Percentiles rank a stretch among this genome's conserved stretches.
These are phyloP conservation scores for Chrysanthemum lavandulifolium DNA, from an alignment of 129 eudicot species.

Conservation along the genomic window DNA sequence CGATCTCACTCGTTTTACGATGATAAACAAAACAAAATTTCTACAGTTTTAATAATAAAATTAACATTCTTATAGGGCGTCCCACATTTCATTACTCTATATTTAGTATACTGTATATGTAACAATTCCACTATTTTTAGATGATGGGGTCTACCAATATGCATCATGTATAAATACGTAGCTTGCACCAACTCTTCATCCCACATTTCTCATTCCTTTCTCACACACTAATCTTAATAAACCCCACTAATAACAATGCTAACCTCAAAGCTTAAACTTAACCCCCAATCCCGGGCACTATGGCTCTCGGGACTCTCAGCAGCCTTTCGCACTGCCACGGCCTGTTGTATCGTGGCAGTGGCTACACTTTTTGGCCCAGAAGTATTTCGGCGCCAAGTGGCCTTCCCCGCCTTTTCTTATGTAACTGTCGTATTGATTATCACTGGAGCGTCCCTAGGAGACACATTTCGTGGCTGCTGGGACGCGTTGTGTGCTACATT, in stretches of 20 bases:
- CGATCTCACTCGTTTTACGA: no score
- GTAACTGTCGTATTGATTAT: slow-evolving; percentile 67
- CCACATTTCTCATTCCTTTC: slow-evolving; percentile 26
- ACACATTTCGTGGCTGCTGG: slow-evolving; percentile 73
- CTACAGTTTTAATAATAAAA: neutral
- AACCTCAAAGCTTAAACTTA: slow-evolving; percentile 11
- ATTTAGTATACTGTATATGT: neutral
- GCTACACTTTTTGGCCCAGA: slow-evolving; percentile 75
- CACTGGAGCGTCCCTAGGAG: slow-evolving; percentile 78
- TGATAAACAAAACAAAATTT: neutral
- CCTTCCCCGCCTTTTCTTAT: slow-evolving; percentile 84
- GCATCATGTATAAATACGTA: slow-evolving; percentile 30
- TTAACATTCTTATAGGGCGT: neutral
- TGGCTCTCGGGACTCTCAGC: slow-evolving; percentile 63
- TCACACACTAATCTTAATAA: slow-evolving; percentile 13
- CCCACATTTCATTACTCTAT: neutral
- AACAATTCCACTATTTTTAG: slow-evolving; percentile 15
- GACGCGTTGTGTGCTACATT: slow-evolving; percentile 54
- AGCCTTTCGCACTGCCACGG: slow-evolving; percentile 67
- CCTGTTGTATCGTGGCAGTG: slow-evolving; percentile 70
- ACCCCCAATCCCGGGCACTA: slow-evolving; percentile 28
- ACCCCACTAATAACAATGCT: slow-evolving; percentile 36
- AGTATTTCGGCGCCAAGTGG: slow-evolving; percentile 37
- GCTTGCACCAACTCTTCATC: neutral
- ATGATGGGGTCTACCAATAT: slow-evolving; percentile 25